Percentiles rank a stretch among this genome's conserved stretches.
These are phyloP conservation scores for Penicillium hordei DNA, from an alignment of 2,329 filamentous ascomycete genomes.

Conservation along the genomic window DNA sequence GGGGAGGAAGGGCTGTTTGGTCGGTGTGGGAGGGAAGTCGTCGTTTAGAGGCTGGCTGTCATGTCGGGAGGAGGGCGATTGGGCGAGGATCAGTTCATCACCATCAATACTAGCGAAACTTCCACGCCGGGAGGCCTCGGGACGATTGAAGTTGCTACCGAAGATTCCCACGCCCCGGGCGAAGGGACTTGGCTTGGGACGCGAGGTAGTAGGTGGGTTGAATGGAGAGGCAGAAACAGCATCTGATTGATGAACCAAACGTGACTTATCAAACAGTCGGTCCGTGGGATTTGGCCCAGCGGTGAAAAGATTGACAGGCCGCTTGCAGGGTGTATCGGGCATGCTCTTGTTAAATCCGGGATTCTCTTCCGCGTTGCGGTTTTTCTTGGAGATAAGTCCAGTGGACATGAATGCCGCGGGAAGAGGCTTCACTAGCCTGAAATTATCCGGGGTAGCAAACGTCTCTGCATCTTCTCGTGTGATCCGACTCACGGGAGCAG, in stretches of 20 bases:
- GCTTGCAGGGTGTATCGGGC: slow-evolving; percentile 96
- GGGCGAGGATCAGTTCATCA: slow-evolving; percentile 65
- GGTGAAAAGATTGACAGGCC: slow-evolving; percentile 68
- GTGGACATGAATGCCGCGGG: slow-evolving; percentile 91
- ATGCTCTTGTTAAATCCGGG: slow-evolving; percentile 62
- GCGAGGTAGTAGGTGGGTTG: slow-evolving; percentile 59
- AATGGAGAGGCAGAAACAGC: slow-evolving; percentile 80
- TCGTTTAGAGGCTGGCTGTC: slow-evolving; percentile 62
- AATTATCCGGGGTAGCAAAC: slow-evolving; percentile 73
- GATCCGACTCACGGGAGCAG: slow-evolving; percentile 43
- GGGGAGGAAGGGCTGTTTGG: slow-evolving; percentile 58
- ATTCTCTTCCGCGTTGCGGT: slow-evolving; percentile 72
- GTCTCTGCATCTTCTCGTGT: slow-evolving; percentile 53
- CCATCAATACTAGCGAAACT: slow-evolving; percentile 82
- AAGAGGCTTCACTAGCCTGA: slow-evolving; percentile 73
- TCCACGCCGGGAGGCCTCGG: slow-evolving; percentile 54
- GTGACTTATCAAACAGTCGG: slow-evolving; percentile 61
- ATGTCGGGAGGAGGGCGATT: slow-evolving; percentile 55
- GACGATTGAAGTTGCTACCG: slow-evolving; percentile 54
- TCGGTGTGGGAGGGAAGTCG: slow-evolving; percentile 90
- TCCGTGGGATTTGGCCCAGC: slow-evolving; percentile 60
- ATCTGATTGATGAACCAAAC: slow-evolving; percentile 69
- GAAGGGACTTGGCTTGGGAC: slow-evolving; percentile 67
- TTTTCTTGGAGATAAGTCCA: slow-evolving; percentile 91
- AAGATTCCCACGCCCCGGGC: slow-evolving; percentile 63